Percentiles rank a stretch among this genome's conserved stretches.
These are phyloP conservation scores for Fraxinus greggii DNA, from an alignment of 305 asterid species.

Conservation along the genomic window DNA sequence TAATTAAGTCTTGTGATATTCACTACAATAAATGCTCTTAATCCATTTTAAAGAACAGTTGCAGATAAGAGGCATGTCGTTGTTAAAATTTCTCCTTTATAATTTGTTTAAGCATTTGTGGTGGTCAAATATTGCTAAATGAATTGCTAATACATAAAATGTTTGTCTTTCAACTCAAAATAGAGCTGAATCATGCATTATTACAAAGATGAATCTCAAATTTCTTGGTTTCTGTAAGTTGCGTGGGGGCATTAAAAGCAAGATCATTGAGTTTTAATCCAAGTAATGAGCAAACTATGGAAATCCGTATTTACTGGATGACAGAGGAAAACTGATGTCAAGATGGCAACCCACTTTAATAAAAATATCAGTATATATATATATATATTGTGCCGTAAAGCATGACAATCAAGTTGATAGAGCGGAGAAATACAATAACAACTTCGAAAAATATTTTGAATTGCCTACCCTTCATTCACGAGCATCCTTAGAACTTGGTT, in stretches of 20 bases:
- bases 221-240: slow-evolving; percentile 13
- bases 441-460: background rate
- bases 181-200: background rate
- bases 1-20: background rate
- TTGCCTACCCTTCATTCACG: background rate
- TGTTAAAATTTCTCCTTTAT: background rate
- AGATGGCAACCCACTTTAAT: slow-evolving; percentile 10
- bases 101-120: background rate
- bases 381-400: background rate
- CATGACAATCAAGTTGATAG: background rate
- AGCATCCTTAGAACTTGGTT: background rate
- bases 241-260: background rate
- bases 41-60: background rate
- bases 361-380: background rate
- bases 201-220: slow-evolving; percentile 2
- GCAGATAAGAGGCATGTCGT: background rate
- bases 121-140: background rate
- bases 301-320: background rate
- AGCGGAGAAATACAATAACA: background rate
- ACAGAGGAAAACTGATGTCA: slow-evolving; percentile 12
- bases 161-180: background rate
- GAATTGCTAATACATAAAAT: background rate
- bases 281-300: slow-evolving; percentile 1
- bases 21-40: background rate
- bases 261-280: slow-evolving; percentile 9